Evolutionary conservation across 768 basidiomycete species (phyloP).

Genomic region (Trametes meyenii): DNA sequence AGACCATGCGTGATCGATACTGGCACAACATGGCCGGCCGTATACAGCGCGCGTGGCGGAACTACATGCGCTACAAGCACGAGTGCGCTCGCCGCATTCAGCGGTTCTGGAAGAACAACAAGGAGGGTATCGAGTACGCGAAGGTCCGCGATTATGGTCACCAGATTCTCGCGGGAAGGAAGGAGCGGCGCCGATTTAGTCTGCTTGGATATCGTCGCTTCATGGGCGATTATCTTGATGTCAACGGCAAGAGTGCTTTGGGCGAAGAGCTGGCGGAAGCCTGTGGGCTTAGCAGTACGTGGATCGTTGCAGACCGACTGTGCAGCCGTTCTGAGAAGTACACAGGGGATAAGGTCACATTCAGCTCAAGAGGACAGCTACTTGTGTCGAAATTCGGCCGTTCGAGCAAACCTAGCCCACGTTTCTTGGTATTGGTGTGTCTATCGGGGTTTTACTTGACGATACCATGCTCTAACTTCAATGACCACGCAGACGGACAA

Average conservation of each 20-base stretch:
- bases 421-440: constrained; percentile 87
- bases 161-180: constrained; percentile 85
- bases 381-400: constrained; percentile 84
- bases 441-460: neutral
- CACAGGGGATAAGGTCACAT: constrained; percentile 75
- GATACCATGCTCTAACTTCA: neutral
- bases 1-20: constrained; percentile 98
- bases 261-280: constrained; percentile 74
- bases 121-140: constrained; percentile 87
- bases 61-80: constrained; percentile 93
- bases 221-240: constrained; percentile 93
- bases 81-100: constrained; percentile 96
- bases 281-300: constrained; percentile 74
- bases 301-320: neutral
- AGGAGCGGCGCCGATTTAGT: constrained; percentile 93
- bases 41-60: constrained; percentile 95
- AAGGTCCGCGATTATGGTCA: constrained; percentile 95
- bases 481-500: constrained; percentile 67
- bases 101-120: constrained; percentile 98
- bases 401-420: constrained; percentile 90
- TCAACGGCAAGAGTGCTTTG: constrained; percentile 79
- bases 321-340: neutral
- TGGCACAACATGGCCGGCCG: constrained; percentile 99
- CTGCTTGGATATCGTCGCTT: constrained; percentile 92
- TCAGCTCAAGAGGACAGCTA: constrained; percentile 80